Base-by-base conservation (phyloP, 2,329 filamentous ascomycete genomes). In the Coniochaeta prunicola region DNA sequence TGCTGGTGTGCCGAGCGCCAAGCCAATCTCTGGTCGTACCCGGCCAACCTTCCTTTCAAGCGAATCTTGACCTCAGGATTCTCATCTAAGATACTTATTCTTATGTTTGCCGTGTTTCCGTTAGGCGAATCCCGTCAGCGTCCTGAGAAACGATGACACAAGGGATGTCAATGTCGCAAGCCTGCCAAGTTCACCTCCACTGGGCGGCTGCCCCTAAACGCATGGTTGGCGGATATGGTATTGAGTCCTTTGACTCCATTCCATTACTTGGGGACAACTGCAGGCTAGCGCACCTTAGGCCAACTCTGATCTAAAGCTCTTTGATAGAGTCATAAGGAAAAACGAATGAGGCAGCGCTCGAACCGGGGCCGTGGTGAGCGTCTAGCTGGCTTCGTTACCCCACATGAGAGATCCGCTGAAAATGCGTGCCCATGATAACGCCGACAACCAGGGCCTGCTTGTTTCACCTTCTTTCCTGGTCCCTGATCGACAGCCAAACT, bases 391-490 rank as follows among this genome's bases (percentile, higher is more conserved):
- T 17, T 21, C 45, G 2, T 50, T 50, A 50, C 45, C 45, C 45
- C 45, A 50, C 45, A 50, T 21, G 36, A 33, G n/a, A 24, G 50
- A 34, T 54, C 53, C 36, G 30, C 53, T 33, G 13, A 50, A n/a
- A 50, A 8, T 28, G 42, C 42, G 42, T 48, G 42, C 42, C 6
- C 13, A n/a, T 24, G 19, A 42, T 19, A 5, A 7, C n/a, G n/a
- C 40, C 6, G 40, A 21, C 17, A n/a, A 10, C 19, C 19, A 45
- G 40, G 24, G 3, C 24, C 45, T 30, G 45, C 13, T 54, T 34
- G 53, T 54, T 54, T 54, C 53, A 54, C 33, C 21, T 54, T 54
- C 31, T 28, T 54, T 36, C 30, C 53, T 34, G 53, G 53, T 21
- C 53, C 53, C 53, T 54, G 53, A 36, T 54, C 53, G 30, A 24